Conservation (phyloP, 2,329 filamentous ascomycete species). For the Juglanconis oblonga region DNA sequence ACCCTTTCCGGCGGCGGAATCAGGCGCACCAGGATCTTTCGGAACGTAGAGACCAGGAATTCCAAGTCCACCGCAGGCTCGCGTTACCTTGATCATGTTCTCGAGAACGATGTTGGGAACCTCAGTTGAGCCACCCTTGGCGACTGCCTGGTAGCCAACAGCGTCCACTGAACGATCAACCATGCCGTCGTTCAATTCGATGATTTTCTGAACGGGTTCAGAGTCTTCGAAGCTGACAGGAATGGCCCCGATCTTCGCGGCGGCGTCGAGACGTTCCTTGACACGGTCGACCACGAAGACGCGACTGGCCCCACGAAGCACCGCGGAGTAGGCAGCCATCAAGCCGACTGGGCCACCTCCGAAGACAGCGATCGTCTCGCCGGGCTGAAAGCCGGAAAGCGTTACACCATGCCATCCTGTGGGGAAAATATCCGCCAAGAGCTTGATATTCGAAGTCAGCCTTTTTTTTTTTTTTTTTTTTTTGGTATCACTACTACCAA, state of each 20-base stretch:
- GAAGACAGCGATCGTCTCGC: constrained; percentile 63
- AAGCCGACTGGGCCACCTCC: constrained; percentile 63
- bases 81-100: constrained; percentile 60
- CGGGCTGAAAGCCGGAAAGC: constrained; percentile 56
- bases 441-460: background rate
- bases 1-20: constrained; percentile 58
- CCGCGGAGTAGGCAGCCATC: constrained; percentile 63
- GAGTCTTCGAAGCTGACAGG: constrained; percentile 59
- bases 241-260: constrained; percentile 59
- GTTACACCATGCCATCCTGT: constrained; percentile 55
- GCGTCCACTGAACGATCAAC: constrained; percentile 64
- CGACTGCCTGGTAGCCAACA: constrained; percentile 63
- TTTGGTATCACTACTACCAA: background rate
- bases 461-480: background rate
- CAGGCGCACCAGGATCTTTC: constrained; percentile 59
- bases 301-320: constrained; percentile 57
- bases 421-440: background rate
- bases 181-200: constrained; percentile 55
- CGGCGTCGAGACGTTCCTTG: constrained; percentile 54
- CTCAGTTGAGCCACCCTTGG: constrained; percentile 53
- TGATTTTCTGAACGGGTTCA: constrained; percentile 59
- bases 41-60: constrained; percentile 54
- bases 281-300: constrained; percentile 65
- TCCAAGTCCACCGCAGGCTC: constrained; percentile 59
- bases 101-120: constrained; percentile 62